These are phyloP conservation scores for Pistacia atlantica DNA, from an alignment of 345 rosid species.

Conservation along the genomic window DNA sequence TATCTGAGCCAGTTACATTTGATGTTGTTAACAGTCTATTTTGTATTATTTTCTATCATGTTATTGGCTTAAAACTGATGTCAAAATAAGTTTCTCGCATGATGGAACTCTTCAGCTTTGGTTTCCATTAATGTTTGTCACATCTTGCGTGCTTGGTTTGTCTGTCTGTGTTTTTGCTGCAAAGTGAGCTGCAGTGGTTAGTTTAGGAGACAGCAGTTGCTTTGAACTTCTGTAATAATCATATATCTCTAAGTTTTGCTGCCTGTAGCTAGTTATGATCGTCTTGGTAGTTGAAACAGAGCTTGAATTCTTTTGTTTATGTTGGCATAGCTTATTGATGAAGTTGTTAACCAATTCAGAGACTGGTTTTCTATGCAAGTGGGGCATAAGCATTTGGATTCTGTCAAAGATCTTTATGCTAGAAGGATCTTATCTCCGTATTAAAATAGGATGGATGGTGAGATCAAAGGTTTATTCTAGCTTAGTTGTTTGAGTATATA, in stretches of 20 bases:
- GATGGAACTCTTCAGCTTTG: neutral
- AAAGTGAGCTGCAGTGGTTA: neutral
- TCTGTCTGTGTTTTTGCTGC: neutral
- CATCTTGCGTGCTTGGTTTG: constrained; percentile 3
- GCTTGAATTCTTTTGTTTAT: constrained; percentile 15
- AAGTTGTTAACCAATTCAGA: neutral
- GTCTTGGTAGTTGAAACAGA: neutral
- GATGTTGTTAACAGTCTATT: neutral
- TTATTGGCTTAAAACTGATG: neutral
- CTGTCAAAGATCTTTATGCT: neutral
- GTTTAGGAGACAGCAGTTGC: neutral
- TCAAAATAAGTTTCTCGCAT: neutral
- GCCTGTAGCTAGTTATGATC: constrained; percentile 4
- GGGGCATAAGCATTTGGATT: constrained; percentile 1
- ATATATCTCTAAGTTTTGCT: neutral
- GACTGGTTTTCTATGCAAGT: constrained; percentile 1
- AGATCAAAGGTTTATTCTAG: neutral
- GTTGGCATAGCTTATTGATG: neutral
- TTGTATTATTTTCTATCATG: neutral
- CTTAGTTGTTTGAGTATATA: neutral
- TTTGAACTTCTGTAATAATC: neutral
- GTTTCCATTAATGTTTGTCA: neutral
- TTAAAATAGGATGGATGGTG: neutral
- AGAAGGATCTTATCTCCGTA: neutral
- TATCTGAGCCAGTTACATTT: neutral